Evolutionary conservation across 352 stramenopile species (phyloP).

Genomic region (Phytophthora palmivora): DNA sequence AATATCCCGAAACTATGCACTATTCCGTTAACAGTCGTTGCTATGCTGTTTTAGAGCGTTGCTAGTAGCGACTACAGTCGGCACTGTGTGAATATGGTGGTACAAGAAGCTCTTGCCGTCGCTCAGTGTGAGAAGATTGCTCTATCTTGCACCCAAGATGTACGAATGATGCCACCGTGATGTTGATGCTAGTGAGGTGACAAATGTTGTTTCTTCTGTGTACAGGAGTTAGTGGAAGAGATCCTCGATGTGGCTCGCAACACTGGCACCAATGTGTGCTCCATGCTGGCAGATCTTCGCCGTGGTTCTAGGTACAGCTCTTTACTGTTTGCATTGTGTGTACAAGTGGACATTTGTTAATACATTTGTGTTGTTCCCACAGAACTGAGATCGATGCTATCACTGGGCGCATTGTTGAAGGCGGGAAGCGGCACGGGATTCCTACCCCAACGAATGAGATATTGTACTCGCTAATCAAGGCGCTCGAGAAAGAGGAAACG

Average conservation of each 20-base stretch:
- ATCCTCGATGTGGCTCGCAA: constrained; percentile 60
- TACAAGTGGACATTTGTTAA: background rate
- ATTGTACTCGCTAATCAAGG: constrained; percentile 64
- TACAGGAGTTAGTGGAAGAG: constrained; percentile 61
- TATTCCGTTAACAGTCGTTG: background rate
- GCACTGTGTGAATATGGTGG: constrained; percentile 54
- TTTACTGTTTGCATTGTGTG: background rate
- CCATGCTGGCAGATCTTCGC: constrained; percentile 78
- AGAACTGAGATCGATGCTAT: constrained; percentile 84
- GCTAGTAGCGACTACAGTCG: constrained; percentile 51
- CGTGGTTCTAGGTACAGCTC: constrained; percentile 50
- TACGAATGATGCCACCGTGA: background rate
- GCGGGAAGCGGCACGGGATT: constrained; percentile 50
- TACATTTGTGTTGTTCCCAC: background rate
- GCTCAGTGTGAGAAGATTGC: constrained; percentile 52
- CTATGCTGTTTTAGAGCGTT: constrained; percentile 43
- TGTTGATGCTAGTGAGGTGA: constrained; percentile 1
- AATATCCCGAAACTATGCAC: background rate
- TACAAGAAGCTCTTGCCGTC: constrained; percentile 63
- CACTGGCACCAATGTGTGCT: constrained; percentile 73
- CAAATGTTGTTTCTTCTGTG: constrained; percentile 1
- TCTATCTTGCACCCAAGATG: constrained; percentile 43
- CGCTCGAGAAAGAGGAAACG: constrained; percentile 51
- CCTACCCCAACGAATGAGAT: constrained; percentile 70
- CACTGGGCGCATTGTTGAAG: constrained; percentile 63